A percentile compares a stretch with the other conserved stretches of the same genome.
These are phyloP conservation scores for Plasmodium malariae DNA, from an alignment of 169 alveolate genomes.

Conservation along the genomic window DNA sequence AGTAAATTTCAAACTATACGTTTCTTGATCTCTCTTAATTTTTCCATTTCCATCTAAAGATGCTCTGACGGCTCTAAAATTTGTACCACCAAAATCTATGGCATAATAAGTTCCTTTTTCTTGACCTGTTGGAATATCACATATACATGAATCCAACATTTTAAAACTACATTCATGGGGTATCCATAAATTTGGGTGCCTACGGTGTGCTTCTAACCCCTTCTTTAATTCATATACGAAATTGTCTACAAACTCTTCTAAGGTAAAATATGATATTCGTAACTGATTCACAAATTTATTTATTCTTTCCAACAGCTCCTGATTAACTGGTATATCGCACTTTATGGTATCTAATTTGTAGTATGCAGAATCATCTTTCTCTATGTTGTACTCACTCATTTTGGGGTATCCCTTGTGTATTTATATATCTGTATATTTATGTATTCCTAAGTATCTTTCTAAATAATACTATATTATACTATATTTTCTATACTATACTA, in stretches of 20 bases:
- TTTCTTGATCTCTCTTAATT: conserved; percentile 84
- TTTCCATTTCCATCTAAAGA: conserved; percentile 87
- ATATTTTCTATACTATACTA: no score
- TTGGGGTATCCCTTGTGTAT: neutral
- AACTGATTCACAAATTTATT: conserved; percentile 59
- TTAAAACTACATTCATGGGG: conserved; percentile 88
- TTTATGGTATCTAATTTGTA: conserved; percentile 53
- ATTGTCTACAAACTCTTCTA: conserved; percentile 74
- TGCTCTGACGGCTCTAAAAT: conserved; percentile 90
- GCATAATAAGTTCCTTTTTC: conserved; percentile 92
- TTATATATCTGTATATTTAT: no score
- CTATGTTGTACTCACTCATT: conserved; percentile 46
- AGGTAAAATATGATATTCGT: conserved; percentile 31
- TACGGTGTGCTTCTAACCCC: conserved; percentile 85
- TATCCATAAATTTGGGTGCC: conserved; percentile 85
- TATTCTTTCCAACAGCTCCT: conserved; percentile 29
- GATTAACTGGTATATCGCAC: conserved; percentile 53
- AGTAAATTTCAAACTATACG: conserved; percentile 80
- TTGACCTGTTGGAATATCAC: conserved; percentile 88
- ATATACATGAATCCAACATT: conserved; percentile 91
- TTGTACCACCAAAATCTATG: conserved; percentile 93
- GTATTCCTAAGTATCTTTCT: neutral
- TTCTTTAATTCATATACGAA: conserved; percentile 79
- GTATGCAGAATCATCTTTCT: conserved; percentile 27
- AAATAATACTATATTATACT: no score